phyloP scores from a whole-genome alignment of 495 filamentous ascomycete genomes.

The Xylaria nigripes region DNA sequence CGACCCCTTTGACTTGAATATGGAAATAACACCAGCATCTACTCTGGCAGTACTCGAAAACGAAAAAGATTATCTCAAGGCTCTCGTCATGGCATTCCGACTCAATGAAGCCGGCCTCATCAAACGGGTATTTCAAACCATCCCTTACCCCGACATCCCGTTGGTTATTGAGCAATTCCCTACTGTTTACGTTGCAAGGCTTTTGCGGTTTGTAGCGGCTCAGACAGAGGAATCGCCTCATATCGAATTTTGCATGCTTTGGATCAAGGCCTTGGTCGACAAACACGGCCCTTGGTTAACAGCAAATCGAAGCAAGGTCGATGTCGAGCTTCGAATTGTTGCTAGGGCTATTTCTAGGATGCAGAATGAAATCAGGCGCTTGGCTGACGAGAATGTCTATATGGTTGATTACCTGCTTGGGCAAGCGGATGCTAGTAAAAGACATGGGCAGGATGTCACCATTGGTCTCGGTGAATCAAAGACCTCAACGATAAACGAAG shows the following conservation, averaged over 20 bases:
- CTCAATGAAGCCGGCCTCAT: conserved; percentile 74
- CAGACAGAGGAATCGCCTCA: conserved; percentile 86
- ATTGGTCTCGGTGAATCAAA: conserved; percentile 12
- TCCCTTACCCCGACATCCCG: conserved; percentile 65
- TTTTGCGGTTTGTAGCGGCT: conserved; percentile 77
- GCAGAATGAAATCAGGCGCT: conserved; percentile 58
- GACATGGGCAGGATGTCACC: conserved; percentile 2
- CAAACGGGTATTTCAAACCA: conserved; percentile 73
- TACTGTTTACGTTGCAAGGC: conserved; percentile 70
- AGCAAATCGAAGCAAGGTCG: conserved; percentile 65
- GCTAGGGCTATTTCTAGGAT: conserved; percentile 70
- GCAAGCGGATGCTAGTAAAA: conserved; percentile 24
- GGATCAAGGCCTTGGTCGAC: conserved; percentile 79
- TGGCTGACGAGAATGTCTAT: conserved; percentile 82
- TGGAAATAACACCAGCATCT: conserved; percentile 76
- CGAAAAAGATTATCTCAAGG: conserved; percentile 77
- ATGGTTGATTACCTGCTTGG: conserved; percentile 70
- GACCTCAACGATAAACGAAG: conserved; percentile 21
- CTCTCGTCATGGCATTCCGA: conserved; percentile 92
- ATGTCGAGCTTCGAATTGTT: conserved; percentile 71
- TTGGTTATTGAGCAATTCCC: conserved; percentile 75
- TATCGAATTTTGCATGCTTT: conserved; percentile 85
- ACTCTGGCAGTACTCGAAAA: conserved; percentile 66
- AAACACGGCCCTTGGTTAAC: conserved; percentile 76
- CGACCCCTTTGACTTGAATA: conserved; percentile 92